Evolutionary conservation across 2,329 filamentous ascomycete species (phyloP), one percentile per base, ranked within the genome.

Genomic region (Penicillium sp.): DNA sequence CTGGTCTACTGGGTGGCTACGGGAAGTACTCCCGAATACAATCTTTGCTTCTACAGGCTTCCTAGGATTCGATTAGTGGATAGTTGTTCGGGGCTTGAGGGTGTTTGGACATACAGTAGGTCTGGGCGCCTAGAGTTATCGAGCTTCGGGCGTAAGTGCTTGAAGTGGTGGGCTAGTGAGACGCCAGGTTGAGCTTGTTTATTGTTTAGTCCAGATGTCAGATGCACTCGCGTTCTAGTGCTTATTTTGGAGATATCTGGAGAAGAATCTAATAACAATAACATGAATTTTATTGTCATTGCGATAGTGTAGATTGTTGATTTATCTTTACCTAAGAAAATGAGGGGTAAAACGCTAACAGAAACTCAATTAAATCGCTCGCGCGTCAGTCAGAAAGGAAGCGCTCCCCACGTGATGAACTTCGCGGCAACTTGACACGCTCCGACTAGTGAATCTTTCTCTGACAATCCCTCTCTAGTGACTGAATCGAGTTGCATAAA

Each of bases 361-460:
- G 12, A 40, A 37, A 49, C 22, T 48, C 20, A 27, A 20, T 26
- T 14, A 6, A 37, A 11, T 18, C 4, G 33, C 6, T 18, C n/a
- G 3, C 15, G 15, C 4, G 33, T 37, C 27, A 45, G 27, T 40
- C 18, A 40, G 37, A 40, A 12, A 9, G 6, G n/a, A 37, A 12
- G 27, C 27, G 3, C 1, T 18, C 35, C 31, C 11, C 33, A 56
- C 45, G 49, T 56, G 54, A 48, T 40, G 18, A 6, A 20, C 33
- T 22, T 27, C 12, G 8, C 47, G 26, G 50, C n/a, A 47, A 51
- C 18, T 51, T 41, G n/a, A 51, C 35, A 45, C 35, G 53, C 46
- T 58, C 14, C 23, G 35, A 40, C 53, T 58, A 51, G 54, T 56
- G 49, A 55, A 58, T 53, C 45, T 55, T 55, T 22, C 25, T 41